These are phyloP conservation scores for Purpureocillium lavendulum DNA, from an alignment of 2,329 filamentous ascomycete species.

Conservation along the genomic window DNA sequence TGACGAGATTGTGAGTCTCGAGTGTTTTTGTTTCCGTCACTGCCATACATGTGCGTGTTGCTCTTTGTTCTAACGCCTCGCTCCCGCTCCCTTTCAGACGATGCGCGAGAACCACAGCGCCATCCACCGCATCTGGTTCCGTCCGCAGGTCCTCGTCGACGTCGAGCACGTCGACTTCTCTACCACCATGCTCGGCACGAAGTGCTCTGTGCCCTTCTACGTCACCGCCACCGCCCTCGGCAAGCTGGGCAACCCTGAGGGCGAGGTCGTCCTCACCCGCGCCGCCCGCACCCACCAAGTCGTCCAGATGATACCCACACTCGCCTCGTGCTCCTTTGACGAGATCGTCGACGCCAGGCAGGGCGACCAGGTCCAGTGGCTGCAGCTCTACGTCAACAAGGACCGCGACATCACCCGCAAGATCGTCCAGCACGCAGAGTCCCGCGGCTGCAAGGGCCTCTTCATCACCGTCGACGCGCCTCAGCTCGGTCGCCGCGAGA, in stretches of 20 bases:
- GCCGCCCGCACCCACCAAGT: slow-evolving; percentile 81
- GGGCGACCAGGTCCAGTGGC: slow-evolving; percentile 86
- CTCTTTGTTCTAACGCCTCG: too few species aligned
- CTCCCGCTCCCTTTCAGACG: slow-evolving; percentile 56
- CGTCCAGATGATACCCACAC: slow-evolving; percentile 96
- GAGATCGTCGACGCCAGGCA: slow-evolving; percentile 80
- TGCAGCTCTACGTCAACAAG: slow-evolving; percentile 97
- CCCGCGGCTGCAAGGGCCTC: slow-evolving; percentile 83
- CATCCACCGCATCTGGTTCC: slow-evolving; percentile 96
- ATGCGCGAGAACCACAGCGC: slow-evolving; percentile 92
- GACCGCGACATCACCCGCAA: slow-evolving; percentile 82
- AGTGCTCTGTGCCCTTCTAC: slow-evolving; percentile 83
- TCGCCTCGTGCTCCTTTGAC: slow-evolving; percentile 95
- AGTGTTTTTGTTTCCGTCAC: too few species aligned
- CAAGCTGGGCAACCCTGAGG: slow-evolving; percentile 88
- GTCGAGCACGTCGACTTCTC: slow-evolving; percentile 80
- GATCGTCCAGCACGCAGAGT: slow-evolving; percentile 88
- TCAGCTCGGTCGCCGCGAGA: slow-evolving; percentile 88
- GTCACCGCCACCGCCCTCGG: slow-evolving; percentile 93
- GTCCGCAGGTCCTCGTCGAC: slow-evolving; percentile 79
- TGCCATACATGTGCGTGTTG: too few species aligned
- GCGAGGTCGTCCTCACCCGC: slow-evolving; percentile 83
- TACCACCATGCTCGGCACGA: slow-evolving; percentile 90
- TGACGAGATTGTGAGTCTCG: slow-evolving; percentile 33
- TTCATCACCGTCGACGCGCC: slow-evolving; percentile 99